Base-by-base conservation (phyloP, 2,329 filamentous ascomycete species). In the Fusarium nematophilum region DNA sequence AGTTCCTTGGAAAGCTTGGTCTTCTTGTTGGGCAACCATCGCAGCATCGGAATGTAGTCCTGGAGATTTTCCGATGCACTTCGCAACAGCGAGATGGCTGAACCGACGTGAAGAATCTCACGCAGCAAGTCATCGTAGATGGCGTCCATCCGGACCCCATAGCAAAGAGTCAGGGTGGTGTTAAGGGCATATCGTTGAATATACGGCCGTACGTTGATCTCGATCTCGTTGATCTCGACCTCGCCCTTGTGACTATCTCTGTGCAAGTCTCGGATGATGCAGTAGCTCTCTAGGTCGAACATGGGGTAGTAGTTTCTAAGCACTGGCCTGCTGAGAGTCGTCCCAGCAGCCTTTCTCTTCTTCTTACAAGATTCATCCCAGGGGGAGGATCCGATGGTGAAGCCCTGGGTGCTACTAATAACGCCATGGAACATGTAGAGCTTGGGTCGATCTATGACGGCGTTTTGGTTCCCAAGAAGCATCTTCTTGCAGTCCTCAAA, bases 171-270 rank as follows among this genome's bases (percentile, higher is more conserved):
- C 14, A 85, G 68, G 0, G 81, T 84, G 0, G 81, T 84, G 67
- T 84, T 84, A 8, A 84, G 72, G 0, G 81, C 81, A 66, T 79
- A 84, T 11, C 82, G 73, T 59, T 84, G 81, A 26, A 84, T 79
- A 54, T 83, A 84, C 0, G 80, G 80, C 5, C 81, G 71, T 3
- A 83, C 69, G 38, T 75, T 76, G 43, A 83, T 73, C 59, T 82
- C 80, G 1, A 76, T 49, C 5, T 72, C 70, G 2, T 75, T 76
- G 43, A 83, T 73, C 59, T 82, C 80, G 1, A 76, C 49, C 5
- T 72, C 70, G 2, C 77, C 78, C 21, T 73, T 69, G 9, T 74
- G 67, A 56, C 77, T 79, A 56, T 84, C 81, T 9, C 70, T 71
- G 1, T 75, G 64, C 25, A 84, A 53, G 58, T 84, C 82, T 9